A percentile compares a stretch with the other conserved stretches of the same genome.
phyloP scores from a whole-genome alignment of 2,329 filamentous ascomycete genomes.

The Pseudocercospora cruenta region DNA sequence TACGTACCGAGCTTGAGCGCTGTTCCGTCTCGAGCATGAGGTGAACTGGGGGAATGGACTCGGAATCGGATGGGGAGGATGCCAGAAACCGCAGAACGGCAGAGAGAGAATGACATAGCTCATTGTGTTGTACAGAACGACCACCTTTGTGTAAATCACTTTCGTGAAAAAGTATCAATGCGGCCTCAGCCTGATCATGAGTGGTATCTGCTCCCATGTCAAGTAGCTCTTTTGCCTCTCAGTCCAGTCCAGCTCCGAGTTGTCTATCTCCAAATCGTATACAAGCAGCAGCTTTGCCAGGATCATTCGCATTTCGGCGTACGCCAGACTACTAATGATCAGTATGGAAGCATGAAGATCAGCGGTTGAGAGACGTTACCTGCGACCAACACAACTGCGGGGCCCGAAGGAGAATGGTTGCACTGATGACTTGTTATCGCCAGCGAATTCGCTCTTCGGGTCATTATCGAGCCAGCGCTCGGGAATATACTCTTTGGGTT shows the following conservation, averaged over 20 bases:
- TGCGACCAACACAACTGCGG: conserved; percentile 15
- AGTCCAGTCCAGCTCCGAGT: conserved; percentile 5
- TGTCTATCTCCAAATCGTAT: conserved; percentile 11
- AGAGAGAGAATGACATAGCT: no score
- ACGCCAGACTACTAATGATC: conserved; percentile 35
- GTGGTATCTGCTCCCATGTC: conserved; percentile 39
- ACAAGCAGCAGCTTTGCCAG: conserved; percentile 14
- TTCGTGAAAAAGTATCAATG: background rate
- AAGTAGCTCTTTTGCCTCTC: conserved; percentile 29
- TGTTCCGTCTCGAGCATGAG: background rate
- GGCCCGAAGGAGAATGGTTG: conserved; percentile 30
- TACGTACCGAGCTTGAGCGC: background rate
- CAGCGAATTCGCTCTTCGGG: conserved; percentile 23
- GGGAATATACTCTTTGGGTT: conserved; percentile 10
- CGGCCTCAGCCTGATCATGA: conserved; percentile 17
- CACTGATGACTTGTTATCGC: conserved; percentile 34
- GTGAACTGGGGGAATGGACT: no score
- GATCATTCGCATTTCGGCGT: conserved; percentile 43
- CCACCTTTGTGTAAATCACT: no score
- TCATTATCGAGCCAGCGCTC: conserved; percentile 20
- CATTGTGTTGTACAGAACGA: no score
- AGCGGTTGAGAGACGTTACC: background rate
- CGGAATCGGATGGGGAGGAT: no score
- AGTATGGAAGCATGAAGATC: background rate
- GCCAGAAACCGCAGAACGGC: no score